A percentile compares a stretch with the other conserved stretches of the same genome.
These are phyloP conservation scores for Forsythia suspensa DNA, from an alignment of 257 asterid species.

Conservation along the genomic window DNA sequence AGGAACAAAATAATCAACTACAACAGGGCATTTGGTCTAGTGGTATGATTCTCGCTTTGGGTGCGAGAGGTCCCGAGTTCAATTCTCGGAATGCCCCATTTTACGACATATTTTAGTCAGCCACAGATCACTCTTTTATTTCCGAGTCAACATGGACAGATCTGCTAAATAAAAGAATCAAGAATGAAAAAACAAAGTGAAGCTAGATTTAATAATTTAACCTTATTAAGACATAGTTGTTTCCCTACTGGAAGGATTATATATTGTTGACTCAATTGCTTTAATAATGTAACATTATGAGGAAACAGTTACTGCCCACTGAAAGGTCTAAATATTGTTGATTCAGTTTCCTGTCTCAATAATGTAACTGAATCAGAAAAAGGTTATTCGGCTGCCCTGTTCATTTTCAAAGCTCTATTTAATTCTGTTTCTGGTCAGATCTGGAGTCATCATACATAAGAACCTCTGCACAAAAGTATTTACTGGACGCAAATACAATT, in stretches of 20 bases:
- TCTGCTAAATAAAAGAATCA: neutral
- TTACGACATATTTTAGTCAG: neutral
- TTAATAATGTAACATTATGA: neutral
- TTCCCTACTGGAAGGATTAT: no score
- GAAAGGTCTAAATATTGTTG: neutral
- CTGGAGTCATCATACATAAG: neutral
- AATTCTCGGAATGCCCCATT: constrained; percentile 20
- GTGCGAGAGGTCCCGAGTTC: constrained; percentile 44
- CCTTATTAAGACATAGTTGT: neutral
- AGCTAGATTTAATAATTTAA: neutral
- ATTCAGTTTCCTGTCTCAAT: neutral
- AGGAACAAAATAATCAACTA: neutral
- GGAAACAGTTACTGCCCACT: neutral
- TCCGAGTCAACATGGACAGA: neutral
- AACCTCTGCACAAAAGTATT: neutral
- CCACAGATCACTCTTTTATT: neutral
- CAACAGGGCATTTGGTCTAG: constrained; percentile 52
- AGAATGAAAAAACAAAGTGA: neutral
- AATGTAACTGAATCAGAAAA: neutral
- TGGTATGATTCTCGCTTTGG: constrained; percentile 54
- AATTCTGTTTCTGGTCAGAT: neutral
- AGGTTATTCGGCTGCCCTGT: neutral
- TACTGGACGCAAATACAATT: no score
- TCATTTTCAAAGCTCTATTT: neutral
- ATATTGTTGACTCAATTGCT: neutral